Base-by-base conservation (phyloP, 2,329 filamentous ascomycete species). In the Fusarium chlamydosporum region DNA sequence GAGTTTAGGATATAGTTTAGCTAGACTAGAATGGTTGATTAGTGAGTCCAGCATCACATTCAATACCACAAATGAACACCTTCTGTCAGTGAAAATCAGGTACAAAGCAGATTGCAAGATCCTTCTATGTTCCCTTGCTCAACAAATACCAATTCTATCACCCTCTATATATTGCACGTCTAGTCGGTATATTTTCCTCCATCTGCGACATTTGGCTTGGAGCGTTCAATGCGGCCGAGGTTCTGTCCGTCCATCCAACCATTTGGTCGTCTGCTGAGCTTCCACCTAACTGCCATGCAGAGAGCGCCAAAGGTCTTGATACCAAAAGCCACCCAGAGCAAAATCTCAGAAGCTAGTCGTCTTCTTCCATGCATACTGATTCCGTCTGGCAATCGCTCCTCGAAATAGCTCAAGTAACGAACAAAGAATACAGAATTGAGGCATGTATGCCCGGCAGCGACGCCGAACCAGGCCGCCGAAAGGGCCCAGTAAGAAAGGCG, bases 401-500 rank as follows among this genome's bases (percentile, higher is more conserved):
- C 71, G 2, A 73, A 62, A 47, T 58, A 67, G 4, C 52, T 20
- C 8, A 74, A 23, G n/a, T 66, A 72, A 18, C 55, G 51, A 18
- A 71, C 42, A 29, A 74, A 63, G 33, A 74, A 52, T 3, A 61
- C 45, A 1, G 72, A 62, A n/a, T 61, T 56, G 5, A 74, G 20
- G 7, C 62, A 65, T 38, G 58, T 53, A 12, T 75, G 66, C 6
- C 48, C 23, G 7, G 73, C 72, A 13, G 73, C 61, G 10, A 67
- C 18, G 35, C 57, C 45, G 34, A 75, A 73, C 40, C 62, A 72
- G 13, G 46, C 46, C 1, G 70, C 64, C 26, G 66, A 61, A 43
- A 73, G 23, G n/a, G n/a, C 50, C 73, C 73, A 75, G 56, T 72
- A 75, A 1, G 46, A 35, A 31, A 72, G 29, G 5, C 73, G 73